A percentile compares a stretch with the other conserved stretches of the same genome.
Conservation (phyloP, 75 land plant genomes). For the Isoetes taiwanensis region DNA sequence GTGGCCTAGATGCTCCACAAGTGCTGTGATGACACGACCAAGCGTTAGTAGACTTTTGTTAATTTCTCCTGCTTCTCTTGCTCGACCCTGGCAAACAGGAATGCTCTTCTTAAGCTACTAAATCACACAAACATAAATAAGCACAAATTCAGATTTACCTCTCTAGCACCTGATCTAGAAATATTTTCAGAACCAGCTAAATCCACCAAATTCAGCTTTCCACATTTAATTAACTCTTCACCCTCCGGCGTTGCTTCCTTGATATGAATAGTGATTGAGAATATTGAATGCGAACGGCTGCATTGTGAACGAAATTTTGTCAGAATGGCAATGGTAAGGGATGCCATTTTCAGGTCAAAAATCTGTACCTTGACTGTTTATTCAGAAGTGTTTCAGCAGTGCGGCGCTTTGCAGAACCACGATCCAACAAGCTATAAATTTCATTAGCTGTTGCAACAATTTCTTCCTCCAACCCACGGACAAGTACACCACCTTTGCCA, state of each 20-base stretch:
- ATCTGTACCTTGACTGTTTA: conserved; percentile 73
- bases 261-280: conserved; percentile 78
- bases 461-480: conserved; percentile 95
- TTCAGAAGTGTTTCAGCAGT: conserved; percentile 93
- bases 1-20: conserved; percentile 94
- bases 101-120: background rate
- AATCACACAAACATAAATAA: background rate
- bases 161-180: conserved; percentile 81
- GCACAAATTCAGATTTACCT: conserved; percentile 33
- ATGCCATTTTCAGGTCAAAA: background rate
- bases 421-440: conserved; percentile 71
- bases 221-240: conserved; percentile 75
- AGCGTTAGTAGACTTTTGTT: conserved; percentile 92
- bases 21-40: conserved; percentile 90
- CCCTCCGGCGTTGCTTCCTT: conserved; percentile 68
- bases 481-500: conserved; percentile 90
- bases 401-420: conserved; percentile 71
- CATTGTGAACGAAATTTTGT: conserved; percentile 6
- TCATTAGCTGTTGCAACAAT: conserved; percentile 77
- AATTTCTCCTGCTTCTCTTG: conserved; percentile 98
- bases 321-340: background rate
- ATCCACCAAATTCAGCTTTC: conserved; percentile 83
- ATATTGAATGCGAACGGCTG: conserved; percentile 96
- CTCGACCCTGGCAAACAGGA: conserved; percentile 54
- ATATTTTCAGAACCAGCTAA: conserved; percentile 96